Evolutionary conservation across 257 asterid genomes (phyloP).

Genomic region (Cynanchum wilfordii): DNA sequence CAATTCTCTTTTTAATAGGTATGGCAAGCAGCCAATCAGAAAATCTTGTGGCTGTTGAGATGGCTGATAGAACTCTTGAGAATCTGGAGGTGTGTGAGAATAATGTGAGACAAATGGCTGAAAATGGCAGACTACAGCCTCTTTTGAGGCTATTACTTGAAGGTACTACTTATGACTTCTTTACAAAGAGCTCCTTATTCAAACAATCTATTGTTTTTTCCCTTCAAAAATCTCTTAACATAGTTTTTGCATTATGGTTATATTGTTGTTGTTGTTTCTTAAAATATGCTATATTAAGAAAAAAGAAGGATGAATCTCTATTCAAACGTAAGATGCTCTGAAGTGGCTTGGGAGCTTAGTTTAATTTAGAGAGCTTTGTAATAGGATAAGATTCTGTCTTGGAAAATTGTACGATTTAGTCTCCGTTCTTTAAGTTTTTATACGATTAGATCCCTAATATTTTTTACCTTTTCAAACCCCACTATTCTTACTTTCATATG

Average conservation of each 20-base stretch:
- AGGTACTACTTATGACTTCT: slow-evolving; percentile 42
- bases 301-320: background rate
- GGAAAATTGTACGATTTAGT: background rate
- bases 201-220: background rate
- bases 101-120: slow-evolving; percentile 97
- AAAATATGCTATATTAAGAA: background rate
- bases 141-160: slow-evolving; percentile 70
- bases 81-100: slow-evolving; percentile 76
- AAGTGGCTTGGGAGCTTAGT: background rate
- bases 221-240: background rate
- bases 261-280: background rate
- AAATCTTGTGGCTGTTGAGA: slow-evolving; percentile 62
- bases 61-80: slow-evolving; percentile 71
- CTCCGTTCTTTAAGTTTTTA: no score
- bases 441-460: no score
- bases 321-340: background rate
- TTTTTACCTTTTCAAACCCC: no score
- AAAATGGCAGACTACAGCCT: slow-evolving; percentile 76
- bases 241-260: background rate
- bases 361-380: background rate
- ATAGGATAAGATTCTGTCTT: background rate
- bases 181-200: background rate
- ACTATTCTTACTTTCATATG: no score
- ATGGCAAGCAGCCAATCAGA: slow-evolving; percentile 95
- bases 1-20: slow-evolving; percentile 78